These are phyloP conservation scores for Lasiosphaeris hirsuta DNA, from an alignment of 495 filamentous ascomycete species.

Conservation along the genomic window DNA sequence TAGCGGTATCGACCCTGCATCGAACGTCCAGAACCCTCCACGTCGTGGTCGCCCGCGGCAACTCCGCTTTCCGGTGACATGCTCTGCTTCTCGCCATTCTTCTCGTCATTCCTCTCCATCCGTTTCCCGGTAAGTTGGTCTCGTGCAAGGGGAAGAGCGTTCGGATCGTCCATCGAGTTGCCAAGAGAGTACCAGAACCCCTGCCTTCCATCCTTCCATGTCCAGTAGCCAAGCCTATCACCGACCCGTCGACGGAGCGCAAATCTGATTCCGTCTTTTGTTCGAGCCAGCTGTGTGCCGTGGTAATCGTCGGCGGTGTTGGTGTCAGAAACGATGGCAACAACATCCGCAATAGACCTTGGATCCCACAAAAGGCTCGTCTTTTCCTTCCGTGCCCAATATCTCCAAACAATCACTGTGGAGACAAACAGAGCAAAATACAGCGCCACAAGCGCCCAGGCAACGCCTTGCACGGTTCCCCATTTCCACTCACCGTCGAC, in stretches of 20 bases:
- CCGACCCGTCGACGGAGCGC: conserved; percentile 48
- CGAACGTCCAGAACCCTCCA: conserved; percentile 43
- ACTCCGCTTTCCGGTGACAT: conserved; percentile 35
- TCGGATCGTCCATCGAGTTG: conserved; percentile 31
- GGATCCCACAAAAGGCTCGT: conserved; percentile 86
- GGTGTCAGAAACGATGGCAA: conserved; percentile 70
- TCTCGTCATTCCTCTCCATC: conserved; percentile 41
- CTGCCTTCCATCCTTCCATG: conserved; percentile 46
- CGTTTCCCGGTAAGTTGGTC: conserved; percentile 27
- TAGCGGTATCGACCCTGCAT: conserved; percentile 56
- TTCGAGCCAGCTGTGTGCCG: conserved; percentile 54
- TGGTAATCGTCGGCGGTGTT: conserved; percentile 68
- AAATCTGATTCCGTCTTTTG: conserved; percentile 45
- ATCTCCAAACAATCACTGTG: conserved; percentile 48
- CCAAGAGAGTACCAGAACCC: conserved; percentile 46
- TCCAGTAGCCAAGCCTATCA: conserved; percentile 82
- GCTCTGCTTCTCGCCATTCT: conserved; percentile 12
- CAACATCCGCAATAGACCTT: conserved; percentile 72
- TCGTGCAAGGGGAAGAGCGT: conserved; percentile 15
- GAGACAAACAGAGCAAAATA: conserved; percentile 66
- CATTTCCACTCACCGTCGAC: conserved; percentile 62
- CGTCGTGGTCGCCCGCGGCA: conserved; percentile 12
- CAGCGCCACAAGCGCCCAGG: conserved; percentile 72
- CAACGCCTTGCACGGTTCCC: conserved; percentile 70
- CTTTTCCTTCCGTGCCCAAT: conserved; percentile 46